Evolutionary conservation across 2,329 filamentous ascomycete genomes (phyloP).

Genomic region (Botrytis porri): DNA sequence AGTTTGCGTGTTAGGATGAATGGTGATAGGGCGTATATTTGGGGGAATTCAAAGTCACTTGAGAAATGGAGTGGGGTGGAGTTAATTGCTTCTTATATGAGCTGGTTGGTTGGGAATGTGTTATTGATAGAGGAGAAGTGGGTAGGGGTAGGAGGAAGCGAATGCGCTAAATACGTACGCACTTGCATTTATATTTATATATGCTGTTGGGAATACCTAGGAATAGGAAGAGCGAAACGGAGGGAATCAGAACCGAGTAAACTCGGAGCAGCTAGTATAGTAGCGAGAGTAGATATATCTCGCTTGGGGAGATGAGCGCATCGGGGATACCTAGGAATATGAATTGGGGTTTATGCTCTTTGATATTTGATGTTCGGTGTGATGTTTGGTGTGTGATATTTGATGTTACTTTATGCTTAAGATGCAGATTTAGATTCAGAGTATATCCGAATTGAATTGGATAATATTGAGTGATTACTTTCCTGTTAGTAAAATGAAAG

Average conservation of each 20-base stretch:
- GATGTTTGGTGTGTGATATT: neutral
- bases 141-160: neutral
- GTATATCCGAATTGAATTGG: no score
- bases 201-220: neutral
- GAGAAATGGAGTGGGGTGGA: neutral
- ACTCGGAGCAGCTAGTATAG: neutral
- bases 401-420: no score
- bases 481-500: no score
- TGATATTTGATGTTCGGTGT: neutral
- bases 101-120: neutral
- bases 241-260: neutral
- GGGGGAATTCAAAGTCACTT: neutral
- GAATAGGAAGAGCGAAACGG: neutral
- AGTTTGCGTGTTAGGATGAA: neutral
- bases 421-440: no score
- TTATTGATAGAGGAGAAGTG: neutral
- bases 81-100: slow-evolving; percentile 5
- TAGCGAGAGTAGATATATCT: neutral
- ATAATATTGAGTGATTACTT: no score
- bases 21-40: neutral
- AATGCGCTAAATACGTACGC: neutral
- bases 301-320: neutral
- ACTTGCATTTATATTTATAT: neutral
- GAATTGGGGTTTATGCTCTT: neutral
- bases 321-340: neutral